These are phyloP conservation scores for Cyberlindnera maclurae DNA, from an alignment of 805 yeast genomes.

Conservation along the genomic window DNA sequence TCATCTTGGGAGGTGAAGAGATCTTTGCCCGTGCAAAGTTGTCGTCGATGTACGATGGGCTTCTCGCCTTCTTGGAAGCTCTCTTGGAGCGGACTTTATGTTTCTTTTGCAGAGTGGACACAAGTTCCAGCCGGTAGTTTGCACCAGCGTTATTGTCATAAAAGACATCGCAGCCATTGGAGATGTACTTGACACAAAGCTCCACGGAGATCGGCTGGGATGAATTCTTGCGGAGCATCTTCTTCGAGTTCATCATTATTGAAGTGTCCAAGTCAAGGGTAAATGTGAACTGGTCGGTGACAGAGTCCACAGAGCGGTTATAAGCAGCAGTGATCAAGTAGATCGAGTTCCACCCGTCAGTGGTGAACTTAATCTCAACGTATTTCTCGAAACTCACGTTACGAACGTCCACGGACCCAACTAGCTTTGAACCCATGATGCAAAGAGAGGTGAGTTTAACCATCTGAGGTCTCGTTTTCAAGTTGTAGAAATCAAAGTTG, in stretches of 20 bases:
- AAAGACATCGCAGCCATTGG: conserved; percentile 21
- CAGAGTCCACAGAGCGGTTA: conserved; percentile 16
- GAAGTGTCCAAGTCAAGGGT: conserved; percentile 34
- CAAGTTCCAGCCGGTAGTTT: conserved; percentile 31
- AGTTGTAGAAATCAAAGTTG: conserved; percentile 15
- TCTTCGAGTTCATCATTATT: conserved; percentile 12
- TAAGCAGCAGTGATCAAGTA: conserved; percentile 31
- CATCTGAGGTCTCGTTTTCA: conserved; percentile 14
- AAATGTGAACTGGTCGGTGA: conserved; percentile 42
- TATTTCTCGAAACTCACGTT: conserved; percentile 34
- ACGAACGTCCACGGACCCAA: conserved; percentile 33
- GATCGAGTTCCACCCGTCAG: conserved; percentile 42
- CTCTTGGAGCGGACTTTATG: neutral
- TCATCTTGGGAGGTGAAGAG: conserved; percentile 13
- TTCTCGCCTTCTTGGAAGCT: neutral
- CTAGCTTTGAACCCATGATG: conserved; percentile 33
- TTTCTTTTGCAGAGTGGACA: conserved; percentile 10
- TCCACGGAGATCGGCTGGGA: conserved; percentile 21
- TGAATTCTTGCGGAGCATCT: conserved; percentile 7
- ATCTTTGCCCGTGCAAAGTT: conserved; percentile 12
- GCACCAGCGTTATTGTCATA: conserved; percentile 36
- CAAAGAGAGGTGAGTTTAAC: conserved; percentile 33
- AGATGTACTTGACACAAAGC: conserved; percentile 34
- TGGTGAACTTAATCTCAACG: conserved; percentile 39
- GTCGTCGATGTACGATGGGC: conserved; percentile 7